Evolutionary conservation across 257 asterid genomes (phyloP).

Genomic region (Vinca minor): DNA sequence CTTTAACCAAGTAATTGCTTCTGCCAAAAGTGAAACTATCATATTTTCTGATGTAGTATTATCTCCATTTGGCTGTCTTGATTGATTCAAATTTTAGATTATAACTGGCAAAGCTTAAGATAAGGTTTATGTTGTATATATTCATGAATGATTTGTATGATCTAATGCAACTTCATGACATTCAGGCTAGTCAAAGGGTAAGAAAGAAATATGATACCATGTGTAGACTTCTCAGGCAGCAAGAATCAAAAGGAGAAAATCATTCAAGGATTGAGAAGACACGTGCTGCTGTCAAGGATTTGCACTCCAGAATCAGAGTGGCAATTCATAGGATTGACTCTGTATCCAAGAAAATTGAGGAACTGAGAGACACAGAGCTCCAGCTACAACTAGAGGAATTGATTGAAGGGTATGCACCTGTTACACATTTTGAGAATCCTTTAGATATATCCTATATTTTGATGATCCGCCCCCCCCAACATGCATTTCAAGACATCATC

Average conservation of each 20-base stretch:
- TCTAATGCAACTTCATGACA: conserved; percentile 3
- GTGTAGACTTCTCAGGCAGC: conserved; percentile 70
- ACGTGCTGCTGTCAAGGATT: conserved; percentile 85
- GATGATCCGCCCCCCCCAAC: neutral
- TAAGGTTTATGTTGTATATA: neutral
- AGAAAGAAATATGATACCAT: conserved; percentile 59
- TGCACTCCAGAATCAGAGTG: conserved; percentile 79
- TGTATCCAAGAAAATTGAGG: conserved; percentile 80
- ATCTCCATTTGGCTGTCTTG: neutral
- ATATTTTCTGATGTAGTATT: neutral
- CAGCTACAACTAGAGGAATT: conserved; percentile 97
- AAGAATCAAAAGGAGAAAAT: conserved; percentile 61
- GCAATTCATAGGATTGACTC: conserved; percentile 83
- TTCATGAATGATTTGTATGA: neutral
- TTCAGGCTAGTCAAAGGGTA: conserved; percentile 73
- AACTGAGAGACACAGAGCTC: conserved; percentile 74
- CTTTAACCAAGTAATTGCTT: neutral
- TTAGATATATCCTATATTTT: neutral
- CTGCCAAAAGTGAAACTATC: no score
- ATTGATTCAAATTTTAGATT: neutral
- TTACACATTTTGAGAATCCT: neutral
- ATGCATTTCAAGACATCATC: neutral
- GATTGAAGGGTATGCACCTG: conserved; percentile 65
- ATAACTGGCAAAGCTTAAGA: neutral
- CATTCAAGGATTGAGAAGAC: conserved; percentile 50